Conservation (phyloP, 176 grass and related monocot species). For the Cocos nucifera region DNA sequence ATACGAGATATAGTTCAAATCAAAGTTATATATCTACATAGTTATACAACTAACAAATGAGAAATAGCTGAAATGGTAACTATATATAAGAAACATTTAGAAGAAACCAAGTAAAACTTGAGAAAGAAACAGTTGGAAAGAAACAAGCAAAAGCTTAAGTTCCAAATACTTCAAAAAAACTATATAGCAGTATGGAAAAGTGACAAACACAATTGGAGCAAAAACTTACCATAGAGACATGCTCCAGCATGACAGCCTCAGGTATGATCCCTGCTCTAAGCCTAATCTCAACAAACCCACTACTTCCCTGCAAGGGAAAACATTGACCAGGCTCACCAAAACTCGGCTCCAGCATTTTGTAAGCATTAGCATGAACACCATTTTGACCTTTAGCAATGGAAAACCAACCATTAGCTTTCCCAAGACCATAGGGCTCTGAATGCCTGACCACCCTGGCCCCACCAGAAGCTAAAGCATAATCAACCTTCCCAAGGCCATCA, state of each 20-base stretch:
- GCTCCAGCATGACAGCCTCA: conserved; percentile 77
- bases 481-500: conserved; percentile 82
- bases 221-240: conserved; percentile 63
- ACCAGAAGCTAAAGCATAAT: conserved; percentile 58
- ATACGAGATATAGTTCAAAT: too few relatives aligned
- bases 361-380: conserved; percentile 21
- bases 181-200: too few relatives aligned
- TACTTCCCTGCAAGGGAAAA: conserved; percentile 63
- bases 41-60: too few relatives aligned
- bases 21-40: too few relatives aligned
- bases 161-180: too few relatives aligned
- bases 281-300: conserved; percentile 69
- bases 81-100: too few relatives aligned
- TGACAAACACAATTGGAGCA: background rate
- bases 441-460: conserved; percentile 61
- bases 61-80: too few relatives aligned
- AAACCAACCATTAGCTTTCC: conserved; percentile 18
- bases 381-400: background rate
- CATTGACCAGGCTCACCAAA: conserved; percentile 90
- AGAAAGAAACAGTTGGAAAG: too few relatives aligned
- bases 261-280: conserved; percentile 55
- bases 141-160: too few relatives aligned
- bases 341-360: conserved; percentile 80
- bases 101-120: too few relatives aligned
- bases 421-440: conserved; percentile 38